A percentile compares a stretch with the other conserved stretches of the same genome.
Evolutionary conservation across 352 stramenopile genomes (phyloP).

Genomic region (Globisporangium megalacanthum): DNA sequence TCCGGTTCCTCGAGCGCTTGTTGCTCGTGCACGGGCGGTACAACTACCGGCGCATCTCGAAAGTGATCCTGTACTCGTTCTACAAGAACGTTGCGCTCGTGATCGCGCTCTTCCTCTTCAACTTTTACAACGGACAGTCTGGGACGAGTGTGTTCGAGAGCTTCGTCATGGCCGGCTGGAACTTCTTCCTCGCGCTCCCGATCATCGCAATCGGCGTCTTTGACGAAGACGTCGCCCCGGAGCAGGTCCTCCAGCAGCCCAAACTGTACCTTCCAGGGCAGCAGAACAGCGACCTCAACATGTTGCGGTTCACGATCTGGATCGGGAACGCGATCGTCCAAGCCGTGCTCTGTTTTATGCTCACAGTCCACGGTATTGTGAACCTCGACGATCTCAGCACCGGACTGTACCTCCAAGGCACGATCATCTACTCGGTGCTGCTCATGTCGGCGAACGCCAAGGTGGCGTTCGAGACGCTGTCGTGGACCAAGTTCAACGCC

Average conservation of each 20-base stretch:
- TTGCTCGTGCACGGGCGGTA: conserved; percentile 96
- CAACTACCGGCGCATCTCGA: conserved; percentile 95
- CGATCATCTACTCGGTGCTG: conserved; percentile 61
- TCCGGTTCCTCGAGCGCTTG: conserved; percentile 91
- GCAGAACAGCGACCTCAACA: conserved; percentile 61
- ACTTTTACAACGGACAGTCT: conserved; percentile 79
- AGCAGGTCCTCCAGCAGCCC: conserved; percentile 58
- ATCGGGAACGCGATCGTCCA: conserved; percentile 65
- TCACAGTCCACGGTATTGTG: conserved; percentile 36
- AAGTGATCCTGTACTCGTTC: conserved; percentile 88
- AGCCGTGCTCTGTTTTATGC: conserved; percentile 56
- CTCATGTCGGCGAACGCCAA: conserved; percentile 77
- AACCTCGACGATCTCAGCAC: conserved; percentile 30
- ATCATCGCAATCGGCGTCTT: conserved; percentile 87
- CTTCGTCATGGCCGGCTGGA: conserved; percentile 77
- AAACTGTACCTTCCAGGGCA: conserved; percentile 56
- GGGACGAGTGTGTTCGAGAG: conserved; percentile 82
- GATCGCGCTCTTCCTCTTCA: conserved; percentile 70
- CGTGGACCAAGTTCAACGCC: conserved; percentile 69
- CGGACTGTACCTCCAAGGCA: conserved; percentile 57
- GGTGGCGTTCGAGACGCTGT: conserved; percentile 70
- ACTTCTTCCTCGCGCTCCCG: conserved; percentile 82
- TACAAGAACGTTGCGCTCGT: conserved; percentile 80
- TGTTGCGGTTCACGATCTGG: conserved; percentile 50
- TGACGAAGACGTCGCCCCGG: conserved; percentile 63